Conservation (phyloP, 192 early-diverging fungal species). For the Polychytrium aggregatum region DNA sequence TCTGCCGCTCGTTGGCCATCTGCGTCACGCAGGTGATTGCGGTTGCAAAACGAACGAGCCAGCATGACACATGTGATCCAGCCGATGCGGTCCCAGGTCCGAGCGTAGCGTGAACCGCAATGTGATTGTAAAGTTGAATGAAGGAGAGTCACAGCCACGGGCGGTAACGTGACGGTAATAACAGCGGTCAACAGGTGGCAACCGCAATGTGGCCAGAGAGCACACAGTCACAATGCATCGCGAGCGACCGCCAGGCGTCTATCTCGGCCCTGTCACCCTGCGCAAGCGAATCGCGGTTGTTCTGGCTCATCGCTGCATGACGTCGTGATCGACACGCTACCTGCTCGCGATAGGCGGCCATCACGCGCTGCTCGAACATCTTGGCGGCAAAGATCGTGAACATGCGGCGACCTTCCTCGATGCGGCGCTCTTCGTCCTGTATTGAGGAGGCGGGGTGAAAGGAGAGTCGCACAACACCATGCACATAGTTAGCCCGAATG, state of each 20-base stretch:
- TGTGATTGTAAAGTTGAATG: neutral
- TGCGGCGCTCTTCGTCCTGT: conserved; percentile 79
- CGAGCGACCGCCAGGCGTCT: too few relatives aligned
- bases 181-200: neutral
- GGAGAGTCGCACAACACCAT: neutral
- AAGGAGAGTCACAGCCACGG: neutral
- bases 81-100: too few relatives aligned
- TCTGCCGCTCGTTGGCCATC: conserved; percentile 73
- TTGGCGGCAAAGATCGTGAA: conserved; percentile 94
- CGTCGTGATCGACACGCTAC: conserved; percentile 23
- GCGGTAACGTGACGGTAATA: neutral
- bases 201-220: neutral
- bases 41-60: neutral
- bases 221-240: neutral
- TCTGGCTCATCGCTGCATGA: too few relatives aligned
- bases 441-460: too few relatives aligned
- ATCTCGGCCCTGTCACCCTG: too few relatives aligned
- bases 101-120: too few relatives aligned
- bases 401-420: conserved; percentile 85
- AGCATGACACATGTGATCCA: too few relatives aligned
- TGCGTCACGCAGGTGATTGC: neutral
- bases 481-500: too few relatives aligned
- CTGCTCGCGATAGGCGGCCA: conserved; percentile 89
- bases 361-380: conserved; percentile 94
- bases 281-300: too few relatives aligned